phyloP scores from a whole-genome alignment of 2,329 filamentous ascomycete genomes.

The Ophiostoma sp. region DNA sequence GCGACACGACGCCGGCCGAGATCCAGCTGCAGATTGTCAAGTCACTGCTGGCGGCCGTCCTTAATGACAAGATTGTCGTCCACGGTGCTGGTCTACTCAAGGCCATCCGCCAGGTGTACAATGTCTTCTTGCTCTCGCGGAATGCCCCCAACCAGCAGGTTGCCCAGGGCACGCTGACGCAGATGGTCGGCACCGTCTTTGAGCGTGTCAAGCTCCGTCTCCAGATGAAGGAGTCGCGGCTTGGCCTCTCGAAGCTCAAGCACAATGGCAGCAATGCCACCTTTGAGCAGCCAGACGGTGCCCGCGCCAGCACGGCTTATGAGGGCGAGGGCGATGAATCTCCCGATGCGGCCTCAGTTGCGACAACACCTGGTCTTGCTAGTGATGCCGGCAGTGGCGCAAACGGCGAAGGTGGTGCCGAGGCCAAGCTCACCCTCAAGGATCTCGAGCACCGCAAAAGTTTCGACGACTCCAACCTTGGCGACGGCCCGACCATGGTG shows the following conservation, averaged over 20 bases:
- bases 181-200: constrained; percentile 98
- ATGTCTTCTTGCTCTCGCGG: constrained; percentile 94
- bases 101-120: constrained; percentile 96
- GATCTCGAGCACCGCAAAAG: constrained; percentile 68
- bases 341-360: constrained; percentile 36
- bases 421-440: constrained; percentile 62
- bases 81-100: constrained; percentile 95
- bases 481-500: constrained; percentile 67
- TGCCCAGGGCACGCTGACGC: constrained; percentile 92
- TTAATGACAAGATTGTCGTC: constrained; percentile 98
- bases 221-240: constrained; percentile 79
- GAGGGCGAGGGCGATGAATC: constrained; percentile 40
- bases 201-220: constrained; percentile 86
- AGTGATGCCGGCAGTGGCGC: neutral
- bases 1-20: constrained; percentile 87
- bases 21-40: constrained; percentile 98
- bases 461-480: constrained; percentile 67
- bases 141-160: constrained; percentile 95
- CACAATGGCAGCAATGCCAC: constrained; percentile 54
- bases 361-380: constrained; percentile 35
- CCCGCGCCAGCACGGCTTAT: constrained; percentile 32
- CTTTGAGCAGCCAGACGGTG: constrained; percentile 49
- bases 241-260: constrained; percentile 57
- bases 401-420: constrained; percentile 35
- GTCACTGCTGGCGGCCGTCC: constrained; percentile 87